A percentile compares a stretch with the other conserved stretches of the same genome.
Evolutionary conservation across 2,329 filamentous ascomycete genomes (phyloP).

Genomic region (Colletotrichum sp.): DNA sequence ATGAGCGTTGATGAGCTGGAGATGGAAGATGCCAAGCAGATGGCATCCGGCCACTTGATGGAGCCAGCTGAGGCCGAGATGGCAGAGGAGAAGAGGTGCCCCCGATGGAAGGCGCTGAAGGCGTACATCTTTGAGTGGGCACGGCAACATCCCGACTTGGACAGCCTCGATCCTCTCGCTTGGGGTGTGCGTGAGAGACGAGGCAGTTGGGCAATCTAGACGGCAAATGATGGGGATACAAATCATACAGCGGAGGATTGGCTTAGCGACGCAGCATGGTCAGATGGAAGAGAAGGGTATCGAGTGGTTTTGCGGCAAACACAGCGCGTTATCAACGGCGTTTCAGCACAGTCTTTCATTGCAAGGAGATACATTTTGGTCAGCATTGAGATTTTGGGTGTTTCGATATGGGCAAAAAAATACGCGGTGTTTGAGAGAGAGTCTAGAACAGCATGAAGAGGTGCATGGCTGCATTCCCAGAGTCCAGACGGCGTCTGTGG

Average conservation of each 20-base stretch:
- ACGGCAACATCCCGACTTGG: constrained; percentile 79
- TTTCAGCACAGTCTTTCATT: neutral
- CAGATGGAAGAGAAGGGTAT: neutral
- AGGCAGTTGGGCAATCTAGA: constrained; percentile 73
- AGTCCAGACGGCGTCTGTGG: constrained; percentile 10
- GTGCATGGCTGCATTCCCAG: neutral
- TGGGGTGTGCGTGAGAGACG: constrained; percentile 73
- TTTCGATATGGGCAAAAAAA: constrained; percentile 9
- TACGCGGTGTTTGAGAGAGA: neutral
- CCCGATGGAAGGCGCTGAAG: constrained; percentile 84
- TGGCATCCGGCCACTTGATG: constrained; percentile 76
- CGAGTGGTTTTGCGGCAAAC: neutral
- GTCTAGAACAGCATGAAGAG: constrained; percentile 5
- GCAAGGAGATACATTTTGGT: neutral
- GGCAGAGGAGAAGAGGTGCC: constrained; percentile 58
- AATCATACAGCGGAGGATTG: too few species aligned
- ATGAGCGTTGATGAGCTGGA: constrained; percentile 73
- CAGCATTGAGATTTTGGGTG: neutral
- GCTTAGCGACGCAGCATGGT: neutral
- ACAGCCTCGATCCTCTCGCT: constrained; percentile 60
- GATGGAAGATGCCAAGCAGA: constrained; percentile 67
- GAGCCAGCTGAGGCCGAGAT: constrained; percentile 52
- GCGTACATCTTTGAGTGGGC: constrained; percentile 91
- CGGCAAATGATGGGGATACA: neutral
- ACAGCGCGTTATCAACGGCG: constrained; percentile 2